Evolutionary conservation across 805 yeast species (phyloP), one percentile per base, ranked within the genome.

Genomic region (Starmerella scarabaei): DNA sequence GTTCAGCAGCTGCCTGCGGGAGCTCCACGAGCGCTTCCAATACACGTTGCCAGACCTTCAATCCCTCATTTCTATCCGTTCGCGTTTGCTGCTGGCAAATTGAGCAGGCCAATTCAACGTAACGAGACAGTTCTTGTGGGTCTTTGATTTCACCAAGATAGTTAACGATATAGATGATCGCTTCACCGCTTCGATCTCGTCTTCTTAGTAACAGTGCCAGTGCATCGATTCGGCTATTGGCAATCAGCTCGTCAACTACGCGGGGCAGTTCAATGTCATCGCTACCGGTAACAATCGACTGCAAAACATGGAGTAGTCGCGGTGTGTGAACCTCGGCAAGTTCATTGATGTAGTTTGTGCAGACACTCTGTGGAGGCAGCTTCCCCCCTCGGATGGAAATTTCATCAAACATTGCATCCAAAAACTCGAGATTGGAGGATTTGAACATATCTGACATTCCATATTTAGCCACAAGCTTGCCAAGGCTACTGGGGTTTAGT

Each of bases 11-110:
- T 7, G 27, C 26, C 4, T 21, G 15, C 6, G n/a, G 5, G 9
- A 37, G 18, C 16, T 51, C 53, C 3, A 69, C 68, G 1, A 66
- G 50, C 2, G 63, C 53, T 30, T 65, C 67, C 7, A 69, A 54
- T 5, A 71, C 48, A 4, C 53, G 46, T 9, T 68, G 47, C 61
- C 73, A 61, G 47, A 69, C 49, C 9, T 49, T 44, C 42, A 65
- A 69, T 33, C 60, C 45, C 4, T 30, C 40, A 1, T 58, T 18
- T 21, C 45, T 38, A 1, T 49, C 44, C 2, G 29, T 31, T 3
- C 42, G 16, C 8, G 44, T 6, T 14, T 35, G 43, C 1, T 35
- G 49, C 8, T 41, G 41, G 36, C 62, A 56, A 6, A 55, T 31
- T 2, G 40, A 45, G 15, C 50, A 33, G 2, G 55, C 61, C 1